Conservation (phyloP, 306 rosid species). For the Vigna radiata region DNA sequence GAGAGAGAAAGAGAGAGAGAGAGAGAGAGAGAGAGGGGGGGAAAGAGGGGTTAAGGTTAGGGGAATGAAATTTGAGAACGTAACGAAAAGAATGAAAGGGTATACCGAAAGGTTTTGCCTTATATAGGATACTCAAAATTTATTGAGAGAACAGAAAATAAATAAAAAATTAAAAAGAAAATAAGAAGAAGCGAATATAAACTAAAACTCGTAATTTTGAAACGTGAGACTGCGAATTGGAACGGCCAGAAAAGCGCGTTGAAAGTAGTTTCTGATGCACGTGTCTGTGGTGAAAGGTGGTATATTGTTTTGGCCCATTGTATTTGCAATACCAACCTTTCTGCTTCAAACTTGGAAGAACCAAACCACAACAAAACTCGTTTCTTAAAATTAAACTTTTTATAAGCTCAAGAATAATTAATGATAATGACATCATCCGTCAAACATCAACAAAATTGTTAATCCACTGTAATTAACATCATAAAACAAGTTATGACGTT, state of each 20-base stretch:
- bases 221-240: constrained; percentile 26
- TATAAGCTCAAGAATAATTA: too few species aligned
- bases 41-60: not conserved
- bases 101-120: not conserved
- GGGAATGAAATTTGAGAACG: not conserved
- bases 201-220: constrained; percentile 49
- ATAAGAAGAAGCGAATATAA: constrained; percentile 47
- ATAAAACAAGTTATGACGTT: too few species aligned
- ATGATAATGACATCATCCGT: too few species aligned
- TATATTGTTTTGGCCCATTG: not conserved
- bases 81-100: not conserved
- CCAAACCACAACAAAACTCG: too few species aligned
- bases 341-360: not conserved
- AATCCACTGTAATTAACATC: too few species aligned
- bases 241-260: not conserved
- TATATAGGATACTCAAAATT: not conserved
- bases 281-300: not conserved
- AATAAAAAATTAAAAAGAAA: too few species aligned
- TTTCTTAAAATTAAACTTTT: too few species aligned
- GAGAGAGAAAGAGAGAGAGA: not conserved
- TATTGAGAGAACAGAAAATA: not conserved
- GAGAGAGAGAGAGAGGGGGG: not conserved
- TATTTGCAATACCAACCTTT: not conserved
- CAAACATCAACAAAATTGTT: too few species aligned
- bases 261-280: not conserved